Evolutionary conservation across 768 basidiomycete species (phyloP).

Genomic region (Agaricus blazei): DNA sequence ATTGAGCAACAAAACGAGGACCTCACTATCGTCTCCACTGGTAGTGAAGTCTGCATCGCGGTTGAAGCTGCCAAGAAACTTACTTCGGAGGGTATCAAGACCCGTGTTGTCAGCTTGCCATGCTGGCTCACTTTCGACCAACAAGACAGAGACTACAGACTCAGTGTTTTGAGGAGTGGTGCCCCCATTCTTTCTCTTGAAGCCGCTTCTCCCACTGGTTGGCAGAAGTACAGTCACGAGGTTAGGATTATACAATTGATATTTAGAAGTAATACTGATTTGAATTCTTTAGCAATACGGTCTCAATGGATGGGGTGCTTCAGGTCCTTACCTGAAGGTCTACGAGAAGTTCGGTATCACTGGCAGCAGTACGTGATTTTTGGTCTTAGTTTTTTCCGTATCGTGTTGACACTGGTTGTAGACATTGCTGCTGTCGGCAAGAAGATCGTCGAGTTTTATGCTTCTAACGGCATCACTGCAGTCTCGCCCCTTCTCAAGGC

Average conservation of each 20-base stretch:
- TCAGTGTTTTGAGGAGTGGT: conserved; percentile 84
- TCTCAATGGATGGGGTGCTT: conserved; percentile 75
- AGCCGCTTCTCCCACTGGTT: conserved; percentile 77
- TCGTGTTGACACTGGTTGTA: conserved; percentile 19
- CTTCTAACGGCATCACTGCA: conserved; percentile 63
- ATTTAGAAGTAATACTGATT: conserved; percentile 7
- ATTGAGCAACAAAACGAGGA: conserved; percentile 77
- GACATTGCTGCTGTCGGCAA: conserved; percentile 79
- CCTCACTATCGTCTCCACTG: conserved; percentile 84
- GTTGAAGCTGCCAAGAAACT: conserved; percentile 83
- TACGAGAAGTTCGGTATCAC: conserved; percentile 91
- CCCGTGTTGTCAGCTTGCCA: conserved; percentile 81
- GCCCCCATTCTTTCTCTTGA: conserved; percentile 88
- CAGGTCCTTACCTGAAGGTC: conserved; percentile 85
- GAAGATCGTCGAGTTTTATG: conserved; percentile 87
- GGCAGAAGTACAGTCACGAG: conserved; percentile 90
- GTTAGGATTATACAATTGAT: conserved; percentile 18
- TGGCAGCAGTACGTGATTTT: conserved; percentile 49
- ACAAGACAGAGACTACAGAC: conserved; percentile 73
- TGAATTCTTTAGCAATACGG: conserved; percentile 56
- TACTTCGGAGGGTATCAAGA: conserved; percentile 70
- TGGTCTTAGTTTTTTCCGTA: not conserved
- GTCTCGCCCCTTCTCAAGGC: conserved; percentile 77
- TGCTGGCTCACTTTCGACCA: conserved; percentile 87
- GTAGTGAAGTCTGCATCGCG: conserved; percentile 86